Conservation (phyloP, 2,329 filamentous ascomycete genomes). For the Trichoderma sp. region DNA sequence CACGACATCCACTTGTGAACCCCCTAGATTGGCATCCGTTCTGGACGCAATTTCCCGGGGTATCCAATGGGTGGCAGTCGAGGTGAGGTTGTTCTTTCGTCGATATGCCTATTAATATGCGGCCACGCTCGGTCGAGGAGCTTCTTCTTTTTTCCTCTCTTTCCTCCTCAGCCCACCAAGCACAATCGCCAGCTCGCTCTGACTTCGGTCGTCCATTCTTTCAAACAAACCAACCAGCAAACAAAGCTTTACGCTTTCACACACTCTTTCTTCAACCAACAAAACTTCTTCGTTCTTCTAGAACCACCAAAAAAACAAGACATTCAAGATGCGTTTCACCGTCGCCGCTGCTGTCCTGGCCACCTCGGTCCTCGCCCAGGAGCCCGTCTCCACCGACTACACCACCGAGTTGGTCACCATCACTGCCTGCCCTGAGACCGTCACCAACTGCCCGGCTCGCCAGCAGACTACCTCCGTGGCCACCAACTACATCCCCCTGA, state of each 20-base stretch:
- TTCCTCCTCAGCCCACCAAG: constrained; percentile 44
- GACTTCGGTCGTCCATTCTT: constrained; percentile 61
- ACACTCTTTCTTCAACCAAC: constrained; percentile 35
- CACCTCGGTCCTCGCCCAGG: constrained; percentile 29
- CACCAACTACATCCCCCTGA: constrained; percentile 42
- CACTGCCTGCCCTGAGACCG: constrained; percentile 58
- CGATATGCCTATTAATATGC: constrained; percentile 46
- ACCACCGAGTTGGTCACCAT: constrained; percentile 58
- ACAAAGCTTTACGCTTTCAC: constrained; percentile 34
- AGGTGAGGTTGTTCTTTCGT: constrained; percentile 16
- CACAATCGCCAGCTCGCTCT: constrained; percentile 41
- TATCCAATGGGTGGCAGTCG: constrained; percentile 10
- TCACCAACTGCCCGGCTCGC: constrained; percentile 59
- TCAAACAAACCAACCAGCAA: constrained; percentile 31
- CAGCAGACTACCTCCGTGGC: constrained; percentile 39
- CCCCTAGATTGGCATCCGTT: constrained; percentile 24
- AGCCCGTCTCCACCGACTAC: constrained; percentile 51
- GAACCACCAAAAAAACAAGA: constrained; percentile 31
- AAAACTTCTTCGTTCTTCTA: constrained; percentile 31
- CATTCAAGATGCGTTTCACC: constrained; percentile 63
- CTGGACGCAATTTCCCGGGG: constrained; percentile 25
- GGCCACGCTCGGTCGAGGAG: constrained; percentile 34
- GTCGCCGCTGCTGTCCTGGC: constrained; percentile 48
- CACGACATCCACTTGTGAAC: constrained; percentile 13
- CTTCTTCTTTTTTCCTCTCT: constrained; percentile 27